phyloP scores from a whole-genome alignment of 2,329 filamentous ascomycete genomes.

The Pseudovirgaria hyperparasitica region DNA sequence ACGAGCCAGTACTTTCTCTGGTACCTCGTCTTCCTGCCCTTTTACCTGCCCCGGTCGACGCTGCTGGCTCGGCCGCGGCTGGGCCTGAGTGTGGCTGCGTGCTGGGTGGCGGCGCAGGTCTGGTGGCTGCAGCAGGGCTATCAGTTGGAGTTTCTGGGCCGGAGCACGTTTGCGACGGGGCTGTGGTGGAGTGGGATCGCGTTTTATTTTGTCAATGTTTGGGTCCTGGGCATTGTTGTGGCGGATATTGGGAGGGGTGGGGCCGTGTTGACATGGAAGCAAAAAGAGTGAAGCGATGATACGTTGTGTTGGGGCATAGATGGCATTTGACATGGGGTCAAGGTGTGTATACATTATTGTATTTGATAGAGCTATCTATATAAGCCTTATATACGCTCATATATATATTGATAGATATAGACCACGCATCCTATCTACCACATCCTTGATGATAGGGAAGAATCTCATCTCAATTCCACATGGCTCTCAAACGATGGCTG shows the following conservation, averaged over 20 bases:
- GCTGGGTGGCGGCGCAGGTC: slow-evolving; percentile 54
- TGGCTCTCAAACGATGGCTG: no score
- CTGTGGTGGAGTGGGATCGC: slow-evolving; percentile 61
- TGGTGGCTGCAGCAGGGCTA: slow-evolving; percentile 39
- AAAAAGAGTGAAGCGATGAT: no score
- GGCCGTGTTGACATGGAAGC: slow-evolving; percentile 7
- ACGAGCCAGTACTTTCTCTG: slow-evolving; percentile 99
- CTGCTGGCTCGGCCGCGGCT: slow-evolving; percentile 47
- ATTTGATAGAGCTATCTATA: no score
- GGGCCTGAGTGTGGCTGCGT: slow-evolving; percentile 50
- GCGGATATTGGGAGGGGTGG: slow-evolving; percentile 40
- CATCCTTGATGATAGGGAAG: no score
- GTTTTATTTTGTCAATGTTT: slow-evolving; percentile 80
- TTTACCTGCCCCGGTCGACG: slow-evolving; percentile 74
- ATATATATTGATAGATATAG: no score
- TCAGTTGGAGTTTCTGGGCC: slow-evolving; percentile 47
- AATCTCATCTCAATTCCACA: no score
- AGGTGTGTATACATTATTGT: no score
- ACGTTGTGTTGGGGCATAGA: no score
- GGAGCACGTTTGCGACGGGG: slow-evolving; percentile 73
- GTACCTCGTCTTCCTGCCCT: slow-evolving; percentile 88
- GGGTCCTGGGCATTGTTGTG: slow-evolving; percentile 74
- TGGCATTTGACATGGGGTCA: no score
- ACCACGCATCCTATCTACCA: no score
- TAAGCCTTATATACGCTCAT: no score